phyloP scores from a whole-genome alignment of 352 stramenopile genomes.

The Globisporangium barbulae region DNA sequence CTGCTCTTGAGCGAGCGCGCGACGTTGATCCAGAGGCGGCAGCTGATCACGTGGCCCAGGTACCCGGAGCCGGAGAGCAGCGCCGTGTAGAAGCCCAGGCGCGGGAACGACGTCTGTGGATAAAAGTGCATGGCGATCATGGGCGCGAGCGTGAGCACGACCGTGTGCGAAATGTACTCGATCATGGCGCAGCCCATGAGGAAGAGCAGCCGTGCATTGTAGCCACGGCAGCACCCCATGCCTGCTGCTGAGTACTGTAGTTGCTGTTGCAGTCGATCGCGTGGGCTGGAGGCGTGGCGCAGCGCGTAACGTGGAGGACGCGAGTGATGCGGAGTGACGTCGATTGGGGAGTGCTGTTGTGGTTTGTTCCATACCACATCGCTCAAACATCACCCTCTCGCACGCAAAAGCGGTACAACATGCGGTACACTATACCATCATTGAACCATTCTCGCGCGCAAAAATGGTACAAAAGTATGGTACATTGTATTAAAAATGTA shows the following conservation, averaged over 20 bases:
- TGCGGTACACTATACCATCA: not conserved
- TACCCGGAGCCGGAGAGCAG: slow-evolving; percentile 65
- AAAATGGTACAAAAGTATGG: no score
- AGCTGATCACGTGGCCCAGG: slow-evolving; percentile 66
- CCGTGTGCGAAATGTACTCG: slow-evolving; percentile 71
- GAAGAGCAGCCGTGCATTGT: slow-evolving; percentile 73
- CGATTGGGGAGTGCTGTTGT: not conserved
- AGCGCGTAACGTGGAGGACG: no score
- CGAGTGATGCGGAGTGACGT: no score
- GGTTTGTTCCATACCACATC: slow-evolving; percentile 4
- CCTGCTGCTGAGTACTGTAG: not conserved
- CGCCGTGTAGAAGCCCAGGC: slow-evolving; percentile 74
- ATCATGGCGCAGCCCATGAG: slow-evolving; percentile 78
- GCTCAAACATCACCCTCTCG: not conserved
- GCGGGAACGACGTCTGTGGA: slow-evolving; percentile 63
- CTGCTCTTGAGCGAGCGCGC: slow-evolving; percentile 67
- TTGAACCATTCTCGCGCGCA: no score
- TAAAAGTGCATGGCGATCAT: slow-evolving; percentile 82
- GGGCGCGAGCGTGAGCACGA: slow-evolving; percentile 63
- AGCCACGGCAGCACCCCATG: slow-evolving; percentile 58
- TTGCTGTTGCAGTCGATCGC: not conserved
- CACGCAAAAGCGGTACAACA: not conserved
- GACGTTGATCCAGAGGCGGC: slow-evolving; percentile 78
- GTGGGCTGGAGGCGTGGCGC: not conserved
- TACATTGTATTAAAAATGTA: no score